These are phyloP conservation scores for Paramarasmius palmivorus DNA, from an alignment of 1,284 basidiomycete species.

Conservation along the genomic window DNA sequence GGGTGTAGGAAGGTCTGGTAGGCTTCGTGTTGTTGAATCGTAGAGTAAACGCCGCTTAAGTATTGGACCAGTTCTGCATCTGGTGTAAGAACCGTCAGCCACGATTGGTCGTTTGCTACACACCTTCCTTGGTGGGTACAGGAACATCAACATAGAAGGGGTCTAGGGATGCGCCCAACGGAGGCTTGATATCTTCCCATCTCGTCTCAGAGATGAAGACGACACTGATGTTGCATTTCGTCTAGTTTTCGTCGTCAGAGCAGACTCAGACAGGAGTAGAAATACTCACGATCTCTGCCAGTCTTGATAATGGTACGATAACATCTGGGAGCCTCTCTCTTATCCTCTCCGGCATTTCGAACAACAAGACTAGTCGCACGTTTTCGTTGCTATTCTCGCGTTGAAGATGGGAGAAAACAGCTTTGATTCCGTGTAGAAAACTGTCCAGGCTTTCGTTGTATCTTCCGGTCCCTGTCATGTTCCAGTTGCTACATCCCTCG, in stretches of 20 bases:
- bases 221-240: constrained; percentile 48
- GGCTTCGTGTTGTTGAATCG: constrained; percentile 21
- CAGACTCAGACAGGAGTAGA: not conserved
- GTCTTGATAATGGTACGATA: constrained; percentile 68
- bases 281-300: constrained; percentile 71
- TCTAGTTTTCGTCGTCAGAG: constrained; percentile 26
- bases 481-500: constrained; percentile 63
- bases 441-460: constrained; percentile 67
- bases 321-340: constrained; percentile 62
- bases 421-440: constrained; percentile 62
- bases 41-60: constrained; percentile 1
- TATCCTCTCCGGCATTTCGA: constrained; percentile 73
- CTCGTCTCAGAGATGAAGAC: constrained; percentile 68
- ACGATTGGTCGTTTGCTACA: constrained; percentile 14
- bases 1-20: constrained; percentile 57
- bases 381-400: constrained; percentile 24
- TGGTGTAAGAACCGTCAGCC: not conserved
- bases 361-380: constrained; percentile 55
- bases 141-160: constrained; percentile 73
- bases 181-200: constrained; percentile 77
- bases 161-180: constrained; percentile 70
- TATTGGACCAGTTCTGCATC: constrained; percentile 2
- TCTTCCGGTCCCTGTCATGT: constrained; percentile 28
- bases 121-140: constrained; percentile 62
- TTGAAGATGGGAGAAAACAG: constrained; percentile 23